Evolutionary conservation across 2,329 filamentous ascomycete species (phyloP).

Genomic region (Pseudopyricularia cyperi): DNA sequence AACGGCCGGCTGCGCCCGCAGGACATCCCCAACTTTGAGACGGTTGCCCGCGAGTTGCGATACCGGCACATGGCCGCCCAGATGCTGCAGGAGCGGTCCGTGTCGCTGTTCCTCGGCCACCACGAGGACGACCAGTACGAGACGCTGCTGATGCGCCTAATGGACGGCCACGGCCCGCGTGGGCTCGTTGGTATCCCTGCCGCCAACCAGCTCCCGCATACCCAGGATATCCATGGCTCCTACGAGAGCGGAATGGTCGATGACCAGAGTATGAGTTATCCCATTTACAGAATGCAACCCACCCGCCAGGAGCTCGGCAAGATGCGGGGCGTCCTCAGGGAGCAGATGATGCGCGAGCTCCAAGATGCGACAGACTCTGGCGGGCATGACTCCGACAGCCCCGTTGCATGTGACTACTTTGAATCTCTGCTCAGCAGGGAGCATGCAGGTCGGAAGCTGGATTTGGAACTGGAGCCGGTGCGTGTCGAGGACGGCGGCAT

Average conservation of each 20-base stretch:
- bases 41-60: conserved; percentile 57
- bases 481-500: conserved; percentile 50
- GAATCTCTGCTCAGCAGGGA: conserved; percentile 9
- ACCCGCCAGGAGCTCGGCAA: background rate
- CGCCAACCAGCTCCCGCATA: conserved; percentile 67
- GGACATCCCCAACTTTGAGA: conserved; percentile 56
- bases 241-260: conserved; percentile 49
- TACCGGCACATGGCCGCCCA: conserved; percentile 57
- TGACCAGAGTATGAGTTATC: conserved; percentile 22
- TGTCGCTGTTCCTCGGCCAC: conserved; percentile 64
- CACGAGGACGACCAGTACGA: conserved; percentile 88
- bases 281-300: conserved; percentile 16
- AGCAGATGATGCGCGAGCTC: conserved; percentile 10
- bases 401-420: conserved; percentile 9
- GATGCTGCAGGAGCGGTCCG: conserved; percentile 38
- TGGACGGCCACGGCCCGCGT: conserved; percentile 51
- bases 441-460: conserved; percentile 1
- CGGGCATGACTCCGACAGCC: background rate
- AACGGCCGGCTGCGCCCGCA: background rate
- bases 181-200: conserved; percentile 59
- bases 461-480: conserved; percentile 15
- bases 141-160: conserved; percentile 70
- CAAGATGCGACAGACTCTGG: background rate
- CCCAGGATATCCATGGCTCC: conserved; percentile 58
- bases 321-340: conserved; percentile 13